Base-by-base conservation (phyloP, 495 filamentous ascomycete species). In the Talaromyces borbonicus region DNA sequence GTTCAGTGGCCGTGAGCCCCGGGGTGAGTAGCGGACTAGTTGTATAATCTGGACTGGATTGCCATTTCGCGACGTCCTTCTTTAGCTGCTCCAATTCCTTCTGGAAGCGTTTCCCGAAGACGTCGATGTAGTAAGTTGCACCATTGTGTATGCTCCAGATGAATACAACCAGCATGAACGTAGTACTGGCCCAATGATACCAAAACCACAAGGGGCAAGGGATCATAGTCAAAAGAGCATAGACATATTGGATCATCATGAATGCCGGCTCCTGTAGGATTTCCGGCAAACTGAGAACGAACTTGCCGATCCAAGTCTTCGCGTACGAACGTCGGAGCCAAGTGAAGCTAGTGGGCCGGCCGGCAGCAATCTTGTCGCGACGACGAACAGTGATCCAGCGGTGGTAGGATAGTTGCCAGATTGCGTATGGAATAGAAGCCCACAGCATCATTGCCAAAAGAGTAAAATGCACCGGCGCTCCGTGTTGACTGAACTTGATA, bases 201-300 rank as follows among this genome's bases (percentile, higher is more conserved):
- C 86, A 92, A 64, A 98, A 94, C 90, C 90, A 98, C 29, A 98
- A 54, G 1, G 92, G 85, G 53, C 87, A 95, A 0, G 92, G 93
- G 12, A 95, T 66, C 84, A 97, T 98, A 8, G 90, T 97, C 18
- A 86, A 61, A 3, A 93, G 71, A 8, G 93, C 93, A 53, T 96
- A 98, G 0, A 61, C 31, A 59, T 97, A 98, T 62, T 98, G 92
- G 49, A 96, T 95, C 36, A 87, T 45, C 92, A 98, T 98, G 63
- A 96, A 98, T 4, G 87, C 85, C 1, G 83, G 69, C 57, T 95
- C 90, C 57, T 98, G 92, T 33, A 94, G 63, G 5, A 62, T 51
- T 2, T 76, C 63, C 2, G 93, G 92, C 2, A 95, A 77, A 12
- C 74, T 72, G 16, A 95, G 73, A 15, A 98, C 88, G 43, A 93